Conservation (phyloP, 805 yeast species). For the Candida hungchunana region DNA sequence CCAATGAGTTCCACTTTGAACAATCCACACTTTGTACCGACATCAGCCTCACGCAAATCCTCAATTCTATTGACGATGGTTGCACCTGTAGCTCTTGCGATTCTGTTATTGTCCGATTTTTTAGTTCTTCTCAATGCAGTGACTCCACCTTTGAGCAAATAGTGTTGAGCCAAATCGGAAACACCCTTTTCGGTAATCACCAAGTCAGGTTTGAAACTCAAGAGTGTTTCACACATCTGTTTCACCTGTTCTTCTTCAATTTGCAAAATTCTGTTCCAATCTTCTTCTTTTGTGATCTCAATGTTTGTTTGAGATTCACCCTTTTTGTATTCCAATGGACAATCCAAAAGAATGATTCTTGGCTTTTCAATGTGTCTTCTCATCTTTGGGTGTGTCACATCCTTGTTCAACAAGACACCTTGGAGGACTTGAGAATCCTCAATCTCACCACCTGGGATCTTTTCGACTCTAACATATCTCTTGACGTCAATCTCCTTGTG, state of each 20-base stretch:
- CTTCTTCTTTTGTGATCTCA: conserved; percentile 93
- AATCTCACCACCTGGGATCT: conserved; percentile 97
- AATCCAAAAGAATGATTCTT: conserved; percentile 81
- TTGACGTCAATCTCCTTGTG: conserved; percentile 86
- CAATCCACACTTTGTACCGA: conserved; percentile 85
- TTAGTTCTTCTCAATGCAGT: conserved; percentile 91
- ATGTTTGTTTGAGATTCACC: conserved; percentile 98
- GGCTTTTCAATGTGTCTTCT: conserved; percentile 86
- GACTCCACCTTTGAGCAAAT: conserved; percentile 87
- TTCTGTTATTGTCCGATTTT: conserved; percentile 93
- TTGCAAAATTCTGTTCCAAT: conserved; percentile 92
- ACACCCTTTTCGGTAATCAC: conserved; percentile 98
- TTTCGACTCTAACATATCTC: conserved; percentile 89
- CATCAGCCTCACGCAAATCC: conserved; percentile 85
- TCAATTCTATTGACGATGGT: conserved; percentile 94
- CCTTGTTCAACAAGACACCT: conserved; percentile 92
- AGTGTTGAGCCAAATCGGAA: conserved; percentile 96
- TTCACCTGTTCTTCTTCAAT: conserved; percentile 98
- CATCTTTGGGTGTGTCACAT: conserved; percentile 99
- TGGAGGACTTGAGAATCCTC: conserved; percentile 83
- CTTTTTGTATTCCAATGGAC: conserved; percentile 97
- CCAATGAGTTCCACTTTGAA: conserved; percentile 95
- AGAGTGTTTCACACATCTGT: conserved; percentile 76
- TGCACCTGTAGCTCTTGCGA: conserved; percentile 96
- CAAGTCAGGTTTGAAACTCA: conserved; percentile 84